phyloP scores from a whole-genome alignment of 257 asterid species.

The Sherardia arvensis region DNA sequence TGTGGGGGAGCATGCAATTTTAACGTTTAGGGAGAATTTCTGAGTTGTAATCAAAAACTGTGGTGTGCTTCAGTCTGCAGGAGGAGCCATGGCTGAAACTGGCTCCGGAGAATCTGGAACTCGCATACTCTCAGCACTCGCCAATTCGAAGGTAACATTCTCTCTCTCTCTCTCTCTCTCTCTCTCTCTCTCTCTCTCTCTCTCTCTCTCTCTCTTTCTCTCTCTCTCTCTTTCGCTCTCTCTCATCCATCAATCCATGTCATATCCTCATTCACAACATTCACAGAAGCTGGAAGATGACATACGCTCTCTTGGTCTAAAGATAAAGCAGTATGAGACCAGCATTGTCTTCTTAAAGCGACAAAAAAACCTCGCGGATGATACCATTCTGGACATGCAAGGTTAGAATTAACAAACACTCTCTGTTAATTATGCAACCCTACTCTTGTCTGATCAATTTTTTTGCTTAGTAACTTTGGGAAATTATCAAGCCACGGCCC shows the following conservation, averaged over 20 bases:
- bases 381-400: conserved; percentile 47
- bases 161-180: no score
- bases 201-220: no score
- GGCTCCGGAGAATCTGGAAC: neutral
- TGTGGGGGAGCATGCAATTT: no score
- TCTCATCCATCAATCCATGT: no score
- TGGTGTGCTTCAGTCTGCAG: neutral
- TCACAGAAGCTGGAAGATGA: conserved; percentile 50
- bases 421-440: neutral
- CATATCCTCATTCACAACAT: neutral
- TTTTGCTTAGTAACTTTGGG: conserved; percentile 46
- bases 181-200: no score
- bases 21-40: neutral
- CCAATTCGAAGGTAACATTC: conserved; percentile 17
- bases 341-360: conserved; percentile 39
- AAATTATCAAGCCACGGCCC: conserved; percentile 27
- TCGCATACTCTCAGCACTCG: neutral
- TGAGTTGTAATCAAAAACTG: neutral
- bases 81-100: neutral
- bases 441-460: neutral
- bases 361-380: conserved; percentile 38
- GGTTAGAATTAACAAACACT: conserved; percentile 21
- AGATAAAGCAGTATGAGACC: conserved; percentile 64
- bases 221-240: no score
- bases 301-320: conserved; percentile 39